Conservation (phyloP, 2,329 filamentous ascomycete species). For the Fusarium luffae region DNA sequence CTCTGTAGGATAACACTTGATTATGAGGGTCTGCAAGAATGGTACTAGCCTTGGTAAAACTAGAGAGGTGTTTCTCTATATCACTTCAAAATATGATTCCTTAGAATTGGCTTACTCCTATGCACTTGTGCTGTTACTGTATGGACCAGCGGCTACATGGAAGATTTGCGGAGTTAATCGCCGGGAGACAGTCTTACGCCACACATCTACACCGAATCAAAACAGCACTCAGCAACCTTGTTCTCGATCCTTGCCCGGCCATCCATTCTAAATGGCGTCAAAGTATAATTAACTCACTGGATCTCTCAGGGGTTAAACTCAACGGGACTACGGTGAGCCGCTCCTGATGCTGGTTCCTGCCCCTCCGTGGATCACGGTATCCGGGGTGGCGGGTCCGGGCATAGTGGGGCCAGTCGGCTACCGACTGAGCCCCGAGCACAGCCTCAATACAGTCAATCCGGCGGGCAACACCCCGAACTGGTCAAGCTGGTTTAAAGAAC, state of each 20-base stretch:
- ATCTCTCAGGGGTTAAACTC: slow-evolving; percentile 17
- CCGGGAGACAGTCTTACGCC: slow-evolving; percentile 12
- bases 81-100: neutral
- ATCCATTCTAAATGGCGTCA: slow-evolving; percentile 17
- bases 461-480: neutral
- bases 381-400: slow-evolving; percentile 37
- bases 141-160: neutral
- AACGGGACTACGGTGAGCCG: slow-evolving; percentile 33
- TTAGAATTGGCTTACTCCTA: neutral
- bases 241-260: neutral
- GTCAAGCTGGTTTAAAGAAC: neutral
- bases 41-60: neutral
- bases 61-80: neutral
- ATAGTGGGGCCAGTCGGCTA: slow-evolving; percentile 10
- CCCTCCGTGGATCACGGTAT: slow-evolving; percentile 33
- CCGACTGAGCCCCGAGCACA: slow-evolving; percentile 13
- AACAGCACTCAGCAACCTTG: neutral
- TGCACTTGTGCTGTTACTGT: neutral
- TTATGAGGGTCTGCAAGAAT: neutral
- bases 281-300: slow-evolving; percentile 1
- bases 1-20: neutral
- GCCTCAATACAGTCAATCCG: slow-evolving; percentile 16
- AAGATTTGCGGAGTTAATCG: slow-evolving; percentile 18
- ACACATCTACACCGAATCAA: neutral
- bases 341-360: slow-evolving; percentile 1